Base-by-base conservation (phyloP, 352 stramenopile species). In the Bremia lactucae region DNA sequence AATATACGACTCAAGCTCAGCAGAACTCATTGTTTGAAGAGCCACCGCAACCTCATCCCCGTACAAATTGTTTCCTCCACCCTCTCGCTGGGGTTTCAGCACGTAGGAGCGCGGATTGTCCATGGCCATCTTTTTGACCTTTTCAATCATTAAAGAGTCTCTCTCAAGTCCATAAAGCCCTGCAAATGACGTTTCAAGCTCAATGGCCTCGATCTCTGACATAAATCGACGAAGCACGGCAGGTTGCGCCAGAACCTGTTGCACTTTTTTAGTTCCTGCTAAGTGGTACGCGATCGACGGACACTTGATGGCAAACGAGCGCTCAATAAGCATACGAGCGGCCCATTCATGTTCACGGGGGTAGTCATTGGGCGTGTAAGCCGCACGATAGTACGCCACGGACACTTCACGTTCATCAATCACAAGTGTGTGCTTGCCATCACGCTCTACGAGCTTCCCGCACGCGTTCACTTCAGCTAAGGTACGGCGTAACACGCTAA, bases 51-150 rank as follows among this genome's bases (percentile, higher is more conserved):
- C 68, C 15, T 97, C 70, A 14, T 95, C 67, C 8, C 93, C 94
- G 56, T 98, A 99, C 36, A 97, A 68, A 49, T 98, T 98, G 65
- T 98, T 98, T 19, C 96, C 96, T 42, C 96, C 95, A 15, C 96
- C 96, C 63, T 99, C 96, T 18, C 96, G 89, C 73, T 99, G 96
- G 2, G 95, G 96, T 72, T 98, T 99, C 18, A 98, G 60, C 11
- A 99, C 96, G 54, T 87, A 98, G 4, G 68, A 77, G 8, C 63
- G 55, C 0, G 76, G 59, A 35, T 88, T 86, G 3, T 57, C 51
- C 6, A 74, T 59, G 9, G 74, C 78, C 65, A 80, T 75, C 38
- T 77, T 65, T 52, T 88, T 91, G 46, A 86, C 59, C 59, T 83
- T 59, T 9, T 78, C 55, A 1, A 78, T 72, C 28, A 67, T 74